These are phyloP conservation scores for Botrytis byssoidea DNA, from an alignment of 2,329 filamentous ascomycete species.

Conservation along the genomic window DNA sequence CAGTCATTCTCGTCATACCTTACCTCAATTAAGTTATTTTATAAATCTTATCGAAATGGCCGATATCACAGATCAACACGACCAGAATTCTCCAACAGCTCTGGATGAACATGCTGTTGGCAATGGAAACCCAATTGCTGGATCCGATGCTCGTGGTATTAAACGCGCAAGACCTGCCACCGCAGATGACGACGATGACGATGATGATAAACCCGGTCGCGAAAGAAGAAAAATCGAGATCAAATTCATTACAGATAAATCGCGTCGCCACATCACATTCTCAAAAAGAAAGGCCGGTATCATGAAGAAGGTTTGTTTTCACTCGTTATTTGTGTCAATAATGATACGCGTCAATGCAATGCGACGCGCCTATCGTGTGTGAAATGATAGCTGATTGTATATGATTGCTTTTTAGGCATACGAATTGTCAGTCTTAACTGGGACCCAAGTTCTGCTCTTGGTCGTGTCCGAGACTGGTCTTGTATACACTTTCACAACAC, in stretches of 20 bases:
- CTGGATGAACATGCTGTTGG: constrained; percentile 72
- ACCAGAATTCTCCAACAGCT: constrained; percentile 71
- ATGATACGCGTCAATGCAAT: constrained; percentile 31
- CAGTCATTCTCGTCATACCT: constrained; percentile 41
- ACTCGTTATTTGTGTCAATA: constrained; percentile 13
- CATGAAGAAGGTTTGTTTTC: constrained; percentile 91
- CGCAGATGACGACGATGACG: constrained; percentile 92
- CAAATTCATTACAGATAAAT: constrained; percentile 99
- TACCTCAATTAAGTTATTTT: constrained; percentile 23
- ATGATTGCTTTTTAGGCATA: constrained; percentile 66
- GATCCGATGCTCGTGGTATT: constrained; percentile 70
- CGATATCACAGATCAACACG: constrained; percentile 77
- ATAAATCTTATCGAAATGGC: constrained; percentile 54
- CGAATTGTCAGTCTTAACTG: constrained; percentile 93
- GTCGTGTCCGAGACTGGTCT: constrained; percentile 97
- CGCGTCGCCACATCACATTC: constrained; percentile 97
- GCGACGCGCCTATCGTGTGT: constrained; percentile 25
- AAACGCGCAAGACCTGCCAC: constrained; percentile 84
- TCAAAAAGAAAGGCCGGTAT: constrained; percentile 99
- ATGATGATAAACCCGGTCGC: constrained; percentile 95
- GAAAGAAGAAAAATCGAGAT: constrained; percentile 99
- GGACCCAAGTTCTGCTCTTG: constrained; percentile 92
- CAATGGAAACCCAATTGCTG: constrained; percentile 61
- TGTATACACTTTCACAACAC: constrained; percentile 97
- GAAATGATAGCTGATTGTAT: constrained; percentile 28